Evolutionary conservation across 441 rosid species (phyloP).

Genomic region (Breynia disticha): DNA sequence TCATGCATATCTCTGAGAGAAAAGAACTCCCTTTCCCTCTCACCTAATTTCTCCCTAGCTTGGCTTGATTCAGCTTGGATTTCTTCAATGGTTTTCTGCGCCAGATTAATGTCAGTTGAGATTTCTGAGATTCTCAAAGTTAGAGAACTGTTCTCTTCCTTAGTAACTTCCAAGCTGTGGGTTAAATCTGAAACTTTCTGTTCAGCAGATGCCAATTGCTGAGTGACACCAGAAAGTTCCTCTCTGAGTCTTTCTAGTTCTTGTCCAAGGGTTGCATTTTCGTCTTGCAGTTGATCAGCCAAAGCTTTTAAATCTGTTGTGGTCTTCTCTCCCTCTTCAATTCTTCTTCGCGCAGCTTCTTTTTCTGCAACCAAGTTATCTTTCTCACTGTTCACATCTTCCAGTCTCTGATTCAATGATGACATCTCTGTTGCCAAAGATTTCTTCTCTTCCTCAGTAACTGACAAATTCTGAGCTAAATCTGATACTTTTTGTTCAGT

Average conservation of each 20-base stretch:
- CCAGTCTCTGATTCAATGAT: slow-evolving; percentile 36
- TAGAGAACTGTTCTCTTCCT: slow-evolving; percentile 51
- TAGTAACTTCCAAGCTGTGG: slow-evolving; percentile 30
- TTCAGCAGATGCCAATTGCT: slow-evolving; percentile 45
- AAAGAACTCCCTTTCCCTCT: slow-evolving; percentile 48
- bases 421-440: slow-evolving; percentile 37
- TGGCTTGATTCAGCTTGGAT: slow-evolving; percentile 36
- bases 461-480: slow-evolving; percentile 30
- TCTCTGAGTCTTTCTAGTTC: slow-evolving; percentile 31
- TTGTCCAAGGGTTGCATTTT: slow-evolving; percentile 27
- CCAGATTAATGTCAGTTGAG: slow-evolving; percentile 40
- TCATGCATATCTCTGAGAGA: slow-evolving; percentile 46
- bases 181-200: slow-evolving; percentile 40
- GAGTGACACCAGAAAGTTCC: slow-evolving; percentile 36
- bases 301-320: slow-evolving; percentile 40
- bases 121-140: slow-evolving; percentile 36
- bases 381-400: slow-evolving; percentile 37
- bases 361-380: slow-evolving; percentile 39
- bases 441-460: slow-evolving; percentile 40
- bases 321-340: slow-evolving; percentile 48
- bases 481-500: slow-evolving; percentile 43
- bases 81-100: slow-evolving; percentile 30
- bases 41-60: slow-evolving; percentile 36
- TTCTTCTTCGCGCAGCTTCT: slow-evolving; percentile 37
- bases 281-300: slow-evolving; percentile 39